Evolutionary conservation across 2,329 filamentous ascomycete species (phyloP).

Genomic region (Hymenoscyphus albidus): DNA sequence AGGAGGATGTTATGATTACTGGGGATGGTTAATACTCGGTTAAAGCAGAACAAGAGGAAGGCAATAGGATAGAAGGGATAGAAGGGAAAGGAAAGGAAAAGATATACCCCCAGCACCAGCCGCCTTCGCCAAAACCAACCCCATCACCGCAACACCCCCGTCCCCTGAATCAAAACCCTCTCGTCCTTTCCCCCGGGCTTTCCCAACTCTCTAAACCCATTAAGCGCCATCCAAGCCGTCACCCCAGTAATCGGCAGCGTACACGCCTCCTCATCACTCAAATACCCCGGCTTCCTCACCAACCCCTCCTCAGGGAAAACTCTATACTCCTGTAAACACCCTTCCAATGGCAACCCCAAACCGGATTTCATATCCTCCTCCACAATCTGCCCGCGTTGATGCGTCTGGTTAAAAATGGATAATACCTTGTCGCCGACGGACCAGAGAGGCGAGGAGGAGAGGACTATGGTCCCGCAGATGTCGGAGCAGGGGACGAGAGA

Average conservation of each 20-base stretch:
- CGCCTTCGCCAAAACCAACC: conserved; percentile 51
- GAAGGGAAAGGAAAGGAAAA: background rate
- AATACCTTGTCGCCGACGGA: conserved; percentile 62
- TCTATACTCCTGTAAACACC: conserved; percentile 56
- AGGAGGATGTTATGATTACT: conserved; percentile 54
- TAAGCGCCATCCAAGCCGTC: conserved; percentile 64
- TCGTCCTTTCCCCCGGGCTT: conserved; percentile 45
- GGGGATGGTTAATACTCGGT: no score
- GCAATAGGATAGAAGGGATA: background rate
- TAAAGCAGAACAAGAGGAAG: background rate
- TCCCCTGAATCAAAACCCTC: conserved; percentile 51
- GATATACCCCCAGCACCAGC: conserved; percentile 45
- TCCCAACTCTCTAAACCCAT: conserved; percentile 54
- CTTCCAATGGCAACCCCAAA: conserved; percentile 61
- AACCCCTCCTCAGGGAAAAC: conserved; percentile 55
- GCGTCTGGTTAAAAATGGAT: conserved; percentile 57
- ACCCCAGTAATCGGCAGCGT: conserved; percentile 59
- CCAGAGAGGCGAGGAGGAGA: conserved; percentile 45
- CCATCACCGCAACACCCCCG: conserved; percentile 51
- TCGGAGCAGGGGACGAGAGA: conserved; percentile 60
- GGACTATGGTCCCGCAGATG: conserved; percentile 61
- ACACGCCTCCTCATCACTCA: conserved; percentile 56
- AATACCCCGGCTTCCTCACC: conserved; percentile 52
- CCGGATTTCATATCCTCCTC: conserved; percentile 43
- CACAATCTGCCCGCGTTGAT: conserved; percentile 33